phyloP scores from a whole-genome alignment of 2,329 filamentous ascomycete species.

The Cytospora schulzeri region DNA sequence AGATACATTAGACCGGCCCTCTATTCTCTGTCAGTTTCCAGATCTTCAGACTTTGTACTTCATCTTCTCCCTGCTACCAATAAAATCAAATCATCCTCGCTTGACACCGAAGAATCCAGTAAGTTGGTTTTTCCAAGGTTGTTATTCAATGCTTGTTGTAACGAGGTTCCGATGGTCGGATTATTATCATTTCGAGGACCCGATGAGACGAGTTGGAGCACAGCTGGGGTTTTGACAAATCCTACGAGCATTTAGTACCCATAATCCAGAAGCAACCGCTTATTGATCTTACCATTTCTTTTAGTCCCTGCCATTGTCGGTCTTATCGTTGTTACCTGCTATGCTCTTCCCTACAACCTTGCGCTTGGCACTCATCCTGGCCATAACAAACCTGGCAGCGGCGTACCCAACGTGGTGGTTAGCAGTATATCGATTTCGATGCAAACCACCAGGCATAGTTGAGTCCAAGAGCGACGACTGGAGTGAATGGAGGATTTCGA shows the following conservation, averaged over 20 bases:
- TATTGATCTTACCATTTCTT: neutral
- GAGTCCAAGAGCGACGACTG: slow-evolving; percentile 14
- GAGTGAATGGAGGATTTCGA: slow-evolving; percentile 25
- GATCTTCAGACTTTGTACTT: neutral
- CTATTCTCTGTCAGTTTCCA: neutral
- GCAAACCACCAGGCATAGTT: slow-evolving; percentile 23
- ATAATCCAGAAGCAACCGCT: neutral
- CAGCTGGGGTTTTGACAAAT: neutral
- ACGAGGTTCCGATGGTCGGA: neutral
- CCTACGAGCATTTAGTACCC: neutral
- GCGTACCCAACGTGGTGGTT: slow-evolving; percentile 20
- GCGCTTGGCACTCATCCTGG: slow-evolving; percentile 2
- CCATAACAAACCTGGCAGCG: neutral
- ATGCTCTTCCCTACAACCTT: slow-evolving; percentile 3
- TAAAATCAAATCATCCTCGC: neutral
- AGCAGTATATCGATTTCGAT: slow-evolving; percentile 22
- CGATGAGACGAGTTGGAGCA: neutral
- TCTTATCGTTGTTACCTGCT: neutral
- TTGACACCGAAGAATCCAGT: neutral
- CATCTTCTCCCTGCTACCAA: neutral
- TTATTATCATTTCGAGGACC: neutral
- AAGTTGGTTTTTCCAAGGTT: too few relatives aligned
- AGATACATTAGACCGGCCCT: neutral
- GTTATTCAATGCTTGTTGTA: neutral
- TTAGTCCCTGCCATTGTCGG: neutral